Base-by-base conservation (phyloP, 108 stramenopile species). In the Nitzschia sp. region DNA sequence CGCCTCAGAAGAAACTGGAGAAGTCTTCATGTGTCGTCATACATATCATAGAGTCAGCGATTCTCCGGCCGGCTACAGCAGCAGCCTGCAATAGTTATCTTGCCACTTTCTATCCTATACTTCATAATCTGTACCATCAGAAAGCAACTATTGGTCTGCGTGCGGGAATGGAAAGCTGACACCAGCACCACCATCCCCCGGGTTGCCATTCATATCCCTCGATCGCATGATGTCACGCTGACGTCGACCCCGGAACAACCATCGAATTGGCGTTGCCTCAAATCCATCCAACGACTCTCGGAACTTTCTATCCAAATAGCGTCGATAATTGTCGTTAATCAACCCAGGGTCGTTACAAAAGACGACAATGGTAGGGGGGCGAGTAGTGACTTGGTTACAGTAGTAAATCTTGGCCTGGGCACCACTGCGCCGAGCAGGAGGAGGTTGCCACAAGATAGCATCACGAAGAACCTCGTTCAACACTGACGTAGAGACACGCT, bases 381-480 rank as follows among this genome's bases (percentile, higher is more conserved):
- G 73, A 17, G 93, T 81, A 32, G 88, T 92, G 25, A 94, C 93
- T 80, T 97, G 97, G 61, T 96, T 92, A 68, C 93, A 94, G 70
- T 95, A 98, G 74, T 98, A 98, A 53, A 98, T 94, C 78, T 95
- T 96, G 29, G 94, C 97, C 46, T 86, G 82, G 19, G 93, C 86
- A 53, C 94, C 93, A 66, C 84, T 94, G 42, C 93, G 78, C 54
- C 80, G 81, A 13, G 92, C 85, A 1, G 98, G 98, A 57, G 97
- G 97, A 58, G 96, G 90, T 74, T 97, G 96, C 97, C 97, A 98
- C 29, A 96, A 77, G 48, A 95, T 81, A 18, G 98, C 96, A 60
- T 98, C 98, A 33, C 96, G 84, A 36, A 98, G 71, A 38, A 98
- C 97, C 78, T 98, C 98, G 72, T 98, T 98, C 42, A 98, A 72